Base-by-base conservation (phyloP, 2,329 filamentous ascomycete genomes). In the Fusarium longipes region DNA sequence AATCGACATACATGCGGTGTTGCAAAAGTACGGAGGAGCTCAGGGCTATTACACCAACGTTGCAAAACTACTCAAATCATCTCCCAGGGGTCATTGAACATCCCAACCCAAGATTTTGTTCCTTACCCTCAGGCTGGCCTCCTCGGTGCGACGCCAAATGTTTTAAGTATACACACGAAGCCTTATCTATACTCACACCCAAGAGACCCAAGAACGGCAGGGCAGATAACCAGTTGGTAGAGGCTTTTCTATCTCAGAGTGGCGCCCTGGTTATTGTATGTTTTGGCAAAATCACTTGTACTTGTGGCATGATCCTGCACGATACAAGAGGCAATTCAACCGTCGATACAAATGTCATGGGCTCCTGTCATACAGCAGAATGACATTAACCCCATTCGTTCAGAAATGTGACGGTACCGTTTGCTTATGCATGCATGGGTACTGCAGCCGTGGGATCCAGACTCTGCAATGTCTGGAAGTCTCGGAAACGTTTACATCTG, bases 11-110 rank as follows among this genome's bases (percentile, higher is more conserved):
- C 57, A 77, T 14, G 74, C 76, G 2, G 71, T 90, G 20, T 71
- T 88, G 15, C 67, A 74, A 14, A 82, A 81, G 60, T 85, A 87
- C 70, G 86, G 85, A 14, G 86, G 86, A n/a, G 82, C 84, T 2
- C 80, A 80, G 15, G 86, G 86, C 1, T 90, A 87, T 76, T 77
- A 83, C 63, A 84, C 85, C n/a, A 87, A 84, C 66, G 86, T 91
- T 9, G 79, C 82, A 59, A 86, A 86, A 67, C 76, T 96, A 50
- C 82, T 92, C 45, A 86, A 87, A 55, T 61, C 70, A 18, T 60
- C 61, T 15, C 71, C 71, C 4, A 64, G 70, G 67, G 59, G 65
- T 6, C 71, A 73, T 30, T 73, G 50, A 71, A 38, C n/a, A 29
- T 29, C 8, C 17, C 18, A 29, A 20, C 25, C 11, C 25, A 29